Base-by-base conservation (phyloP, 306 rosid species). In the barrel medic (Medicago truncatula) region DNA sequence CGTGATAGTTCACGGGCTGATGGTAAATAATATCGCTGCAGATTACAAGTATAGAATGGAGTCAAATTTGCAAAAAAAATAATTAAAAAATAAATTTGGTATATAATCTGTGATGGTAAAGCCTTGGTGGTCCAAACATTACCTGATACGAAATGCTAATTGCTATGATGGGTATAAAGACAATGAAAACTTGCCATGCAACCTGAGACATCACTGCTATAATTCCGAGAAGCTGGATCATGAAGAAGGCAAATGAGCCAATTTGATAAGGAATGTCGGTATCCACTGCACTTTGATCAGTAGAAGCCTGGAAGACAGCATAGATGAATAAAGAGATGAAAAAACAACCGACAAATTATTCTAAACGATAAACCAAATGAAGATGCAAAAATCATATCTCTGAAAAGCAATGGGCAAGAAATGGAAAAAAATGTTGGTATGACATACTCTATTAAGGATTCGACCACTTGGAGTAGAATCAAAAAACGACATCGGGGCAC, bases 381-480 rank as follows among this genome's bases (percentile, higher is more conserved):
- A 79, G 44, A 47, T 43, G 43, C 52, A 75, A 43, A 31, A 31
- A 31, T 31, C 36, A 4, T 31, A 31, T 31, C 36, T 31, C 36
- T 31, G 36, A 31, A 31, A 31, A 31, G 5, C 5, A 31, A 31
- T 31, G 36, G 5, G 36, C 36, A 5, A 31, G 67, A 73, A 52
- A 66, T 4, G 21, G 67, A 47, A 59, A 53, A 1, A 9, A 58
- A 16, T 9, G 3, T 44, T n/a, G 6, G 46, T 16, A 58, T 16
- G 63, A 56, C 89, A 74, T 83, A 91, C 97, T 77, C 97, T 85
- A 41, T 88, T 94, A 58, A 94, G 80, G 82, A 91, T 89, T 82
- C 96, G 73, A 39, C 96, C 97, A 76, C 96, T 90, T 23, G 96
- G 96, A 61, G 98, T 91, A 77, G 97, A 84, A 82, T 94, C 95